A percentile compares a stretch with the other conserved stretches of the same genome.
Conservation (phyloP, 805 yeast genomes). For the Candida sithepensis region DNA sequence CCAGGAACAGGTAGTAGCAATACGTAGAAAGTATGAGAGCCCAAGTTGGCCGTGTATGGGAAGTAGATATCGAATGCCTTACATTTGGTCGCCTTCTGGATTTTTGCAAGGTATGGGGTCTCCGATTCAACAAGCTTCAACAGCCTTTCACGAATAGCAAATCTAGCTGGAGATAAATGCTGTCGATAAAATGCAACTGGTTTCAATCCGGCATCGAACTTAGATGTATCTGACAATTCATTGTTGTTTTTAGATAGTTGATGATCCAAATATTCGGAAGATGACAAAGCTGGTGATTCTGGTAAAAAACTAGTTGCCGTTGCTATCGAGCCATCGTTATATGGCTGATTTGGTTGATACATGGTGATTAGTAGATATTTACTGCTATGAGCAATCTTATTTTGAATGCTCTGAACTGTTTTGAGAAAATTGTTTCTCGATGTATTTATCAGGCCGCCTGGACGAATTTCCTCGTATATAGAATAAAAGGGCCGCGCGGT, state of each 20-base stretch:
- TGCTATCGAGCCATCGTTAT: constrained; percentile 1
- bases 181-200: constrained; percentile 61
- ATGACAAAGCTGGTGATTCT: not conserved
- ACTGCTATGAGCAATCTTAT: too few relatives aligned
- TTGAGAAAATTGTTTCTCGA: too few relatives aligned
- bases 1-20: constrained; percentile 79
- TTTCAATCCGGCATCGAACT: constrained; percentile 70
- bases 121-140: constrained; percentile 62
- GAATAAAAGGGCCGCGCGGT: too few relatives aligned
- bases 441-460: too few relatives aligned
- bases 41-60: constrained; percentile 84
- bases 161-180: constrained; percentile 54
- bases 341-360: constrained; percentile 3
- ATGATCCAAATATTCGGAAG: constrained; percentile 8
- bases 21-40: constrained; percentile 92
- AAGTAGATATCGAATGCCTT: constrained; percentile 67
- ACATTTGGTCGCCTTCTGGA: constrained; percentile 52
- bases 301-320: not conserved
- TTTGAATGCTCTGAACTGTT: too few relatives aligned
- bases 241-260: constrained; percentile 8
- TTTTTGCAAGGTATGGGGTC: constrained; percentile 49
- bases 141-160: constrained; percentile 46
- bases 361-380: not conserved
- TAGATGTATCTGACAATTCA: constrained; percentile 22
- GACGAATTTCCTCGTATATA: too few relatives aligned